Percentiles rank a stretch among this genome's conserved stretches.
Conservation (phyloP, 2,329 filamentous ascomycete species). For the Aspergillus eucalypticola region DNA sequence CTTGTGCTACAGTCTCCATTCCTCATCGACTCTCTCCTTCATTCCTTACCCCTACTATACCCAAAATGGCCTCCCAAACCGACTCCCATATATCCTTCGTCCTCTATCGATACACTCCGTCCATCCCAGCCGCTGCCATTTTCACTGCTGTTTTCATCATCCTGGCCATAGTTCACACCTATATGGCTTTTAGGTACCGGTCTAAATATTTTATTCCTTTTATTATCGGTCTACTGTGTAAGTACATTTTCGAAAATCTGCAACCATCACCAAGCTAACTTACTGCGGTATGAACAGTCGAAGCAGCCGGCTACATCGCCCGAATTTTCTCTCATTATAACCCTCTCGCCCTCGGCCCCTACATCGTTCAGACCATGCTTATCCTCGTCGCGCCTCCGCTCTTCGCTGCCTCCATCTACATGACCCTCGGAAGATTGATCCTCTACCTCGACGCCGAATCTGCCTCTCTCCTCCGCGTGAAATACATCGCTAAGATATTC, state of each 20-base stretch:
- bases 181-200: slow-evolving; percentile 18
- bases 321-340: slow-evolving; percentile 30
- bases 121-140: slow-evolving; percentile 22
- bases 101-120: slow-evolving; percentile 45
- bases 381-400: slow-evolving; percentile 34
- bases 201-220: slow-evolving; percentile 35
- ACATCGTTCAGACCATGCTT: slow-evolving; percentile 32
- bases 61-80: no score
- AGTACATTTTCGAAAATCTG: slow-evolving; percentile 4
- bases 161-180: slow-evolving; percentile 23
- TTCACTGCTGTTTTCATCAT: slow-evolving; percentile 28
- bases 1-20: no score
- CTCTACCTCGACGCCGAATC: slow-evolving; percentile 21
- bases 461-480: slow-evolving; percentile 22
- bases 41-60: no score
- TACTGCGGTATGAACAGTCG: slow-evolving; percentile 11
- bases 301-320: slow-evolving; percentile 29
- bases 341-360: slow-evolving; percentile 25
- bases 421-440: slow-evolving; percentile 32
- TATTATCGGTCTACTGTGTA: slow-evolving; percentile 36
- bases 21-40: no score
- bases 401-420: slow-evolving; percentile 34
- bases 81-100: neutral
- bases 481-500: slow-evolving; percentile 33
- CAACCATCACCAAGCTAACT: neutral